A percentile compares a stretch with the other conserved stretches of the same genome.
phyloP scores from a whole-genome alignment of 164 flowering plant species.

The Piper betle region DNA sequence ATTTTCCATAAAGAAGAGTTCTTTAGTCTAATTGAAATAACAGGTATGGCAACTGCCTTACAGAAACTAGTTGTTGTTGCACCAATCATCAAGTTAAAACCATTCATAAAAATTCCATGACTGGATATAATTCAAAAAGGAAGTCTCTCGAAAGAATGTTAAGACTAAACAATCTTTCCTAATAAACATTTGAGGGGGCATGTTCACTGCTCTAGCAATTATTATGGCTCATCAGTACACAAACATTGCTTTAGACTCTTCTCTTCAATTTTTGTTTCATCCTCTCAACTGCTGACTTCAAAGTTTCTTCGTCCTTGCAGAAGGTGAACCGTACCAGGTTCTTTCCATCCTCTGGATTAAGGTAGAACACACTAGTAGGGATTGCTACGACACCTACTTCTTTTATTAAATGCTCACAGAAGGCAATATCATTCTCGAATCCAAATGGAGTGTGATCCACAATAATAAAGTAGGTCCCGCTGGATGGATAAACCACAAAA shows the following conservation, averaged over 20 bases:
- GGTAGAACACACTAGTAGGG: slow-evolving; percentile 89
- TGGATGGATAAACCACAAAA: slow-evolving; percentile 73
- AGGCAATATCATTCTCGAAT: slow-evolving; percentile 60
- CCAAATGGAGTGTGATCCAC: slow-evolving; percentile 97
- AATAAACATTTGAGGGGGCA: not conserved
- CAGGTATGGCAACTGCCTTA: too few species aligned
- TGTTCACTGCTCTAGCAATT: not conserved
- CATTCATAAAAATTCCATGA: too few species aligned
- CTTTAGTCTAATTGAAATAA: too few species aligned
- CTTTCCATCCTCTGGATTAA: slow-evolving; percentile 90
- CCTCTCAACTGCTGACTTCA: slow-evolving; percentile 64
- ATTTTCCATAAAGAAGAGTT: too few species aligned
- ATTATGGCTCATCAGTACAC: not conserved
- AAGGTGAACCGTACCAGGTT: slow-evolving; percentile 91
- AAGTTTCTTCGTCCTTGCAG: slow-evolving; percentile 94
- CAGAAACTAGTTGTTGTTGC: too few species aligned
- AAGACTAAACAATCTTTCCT: not conserved
- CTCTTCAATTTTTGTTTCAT: slow-evolving; percentile 72
- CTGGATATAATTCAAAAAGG: too few species aligned
- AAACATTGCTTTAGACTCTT: slow-evolving; percentile 3
- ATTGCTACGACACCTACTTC: slow-evolving; percentile 96
- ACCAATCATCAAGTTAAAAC: too few species aligned
- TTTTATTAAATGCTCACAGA: slow-evolving; percentile 83
- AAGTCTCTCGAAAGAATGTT: too few species aligned
- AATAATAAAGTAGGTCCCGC: slow-evolving; percentile 90